Evolutionary conservation across 2,329 filamentous ascomycete genomes (phyloP).

Genomic region (Didymella keratinophila): DNA sequence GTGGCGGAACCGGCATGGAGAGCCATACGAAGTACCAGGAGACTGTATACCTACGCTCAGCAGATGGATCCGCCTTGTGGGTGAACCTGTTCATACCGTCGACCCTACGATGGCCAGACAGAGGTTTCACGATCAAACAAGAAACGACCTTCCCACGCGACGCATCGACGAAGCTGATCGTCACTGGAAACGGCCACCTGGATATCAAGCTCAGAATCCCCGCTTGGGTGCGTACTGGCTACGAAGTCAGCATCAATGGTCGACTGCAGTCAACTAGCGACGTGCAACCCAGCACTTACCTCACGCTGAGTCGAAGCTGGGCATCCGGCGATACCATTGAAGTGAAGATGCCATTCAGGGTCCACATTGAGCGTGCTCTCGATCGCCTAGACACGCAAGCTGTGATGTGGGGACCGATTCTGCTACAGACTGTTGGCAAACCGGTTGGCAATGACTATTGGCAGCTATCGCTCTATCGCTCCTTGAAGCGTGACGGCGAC

Average conservation of each 20-base stretch:
- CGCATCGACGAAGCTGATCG: background rate
- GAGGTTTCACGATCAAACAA: background rate
- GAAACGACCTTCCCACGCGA: slow-evolving; percentile 2
- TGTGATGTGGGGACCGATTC: slow-evolving; percentile 7
- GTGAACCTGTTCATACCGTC: slow-evolving; percentile 8
- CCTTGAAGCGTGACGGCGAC: slow-evolving; percentile 6
- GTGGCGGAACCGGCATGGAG: slow-evolving; percentile 10
- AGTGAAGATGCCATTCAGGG: slow-evolving; percentile 4
- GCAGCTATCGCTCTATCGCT: slow-evolving; percentile 1
- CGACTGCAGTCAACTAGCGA: background rate
- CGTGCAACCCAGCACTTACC: slow-evolving; percentile 1
- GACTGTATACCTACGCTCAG: slow-evolving; percentile 7
- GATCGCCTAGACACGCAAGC: slow-evolving; percentile 10
- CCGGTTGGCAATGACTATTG: background rate
- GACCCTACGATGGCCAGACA: background rate
- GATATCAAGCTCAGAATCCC: slow-evolving; percentile 4
- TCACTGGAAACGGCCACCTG: background rate
- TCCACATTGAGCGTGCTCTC: slow-evolving; percentile 3
- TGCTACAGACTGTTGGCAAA: slow-evolving; percentile 1
- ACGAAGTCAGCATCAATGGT: slow-evolving; percentile 5
- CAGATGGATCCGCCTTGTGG: background rate
- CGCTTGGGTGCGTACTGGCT: slow-evolving; percentile 3
- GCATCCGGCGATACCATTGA: background rate
- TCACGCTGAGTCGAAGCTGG: background rate
- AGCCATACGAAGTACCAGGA: slow-evolving; percentile 15